Conservation (phyloP, 1,284 basidiomycete species). For the Ceratobasidium sp. region DNA sequence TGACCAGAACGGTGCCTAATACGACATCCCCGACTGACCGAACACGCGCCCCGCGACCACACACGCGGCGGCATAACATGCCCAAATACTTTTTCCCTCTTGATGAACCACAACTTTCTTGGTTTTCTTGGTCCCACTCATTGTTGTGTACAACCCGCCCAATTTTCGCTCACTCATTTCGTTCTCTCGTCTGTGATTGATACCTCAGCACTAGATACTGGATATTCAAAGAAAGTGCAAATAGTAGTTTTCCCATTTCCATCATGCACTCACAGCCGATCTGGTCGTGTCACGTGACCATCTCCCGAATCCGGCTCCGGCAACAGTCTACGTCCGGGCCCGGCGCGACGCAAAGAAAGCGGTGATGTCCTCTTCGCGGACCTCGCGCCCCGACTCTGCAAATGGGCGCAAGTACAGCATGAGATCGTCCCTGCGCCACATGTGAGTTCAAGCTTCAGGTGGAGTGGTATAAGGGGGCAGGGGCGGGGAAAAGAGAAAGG, state of each 20-base stretch:
- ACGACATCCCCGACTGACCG: background rate
- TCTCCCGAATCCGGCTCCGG: too few species aligned
- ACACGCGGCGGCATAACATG: conserved; percentile 9
- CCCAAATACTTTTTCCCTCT: background rate
- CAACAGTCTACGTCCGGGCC: background rate
- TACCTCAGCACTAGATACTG: conserved; percentile 23
- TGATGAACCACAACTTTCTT: background rate
- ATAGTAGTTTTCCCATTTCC: conserved; percentile 1
- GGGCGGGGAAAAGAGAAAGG: conserved; percentile 37
- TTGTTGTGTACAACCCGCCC: background rate
- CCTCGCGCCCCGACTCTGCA: conserved; percentile 78
- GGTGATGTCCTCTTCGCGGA: conserved; percentile 75
- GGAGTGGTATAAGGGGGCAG: conserved; percentile 16
- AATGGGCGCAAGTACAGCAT: conserved; percentile 78
- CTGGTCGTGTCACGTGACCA: background rate
- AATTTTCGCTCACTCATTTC: background rate
- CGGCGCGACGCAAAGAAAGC: conserved; percentile 68
- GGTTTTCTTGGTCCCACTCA: background rate
- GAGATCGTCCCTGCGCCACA: conserved; percentile 69
- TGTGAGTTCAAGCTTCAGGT: background rate
- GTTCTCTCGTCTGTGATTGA: conserved; percentile 16
- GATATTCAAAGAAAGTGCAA: conserved; percentile 9
- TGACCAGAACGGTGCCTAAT: conserved; percentile 40
- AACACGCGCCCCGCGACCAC: background rate
- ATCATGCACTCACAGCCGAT: background rate